Base-by-base conservation (phyloP, 1,284 basidiomycete genomes). In the Ceratobasidium sp. region DNA sequence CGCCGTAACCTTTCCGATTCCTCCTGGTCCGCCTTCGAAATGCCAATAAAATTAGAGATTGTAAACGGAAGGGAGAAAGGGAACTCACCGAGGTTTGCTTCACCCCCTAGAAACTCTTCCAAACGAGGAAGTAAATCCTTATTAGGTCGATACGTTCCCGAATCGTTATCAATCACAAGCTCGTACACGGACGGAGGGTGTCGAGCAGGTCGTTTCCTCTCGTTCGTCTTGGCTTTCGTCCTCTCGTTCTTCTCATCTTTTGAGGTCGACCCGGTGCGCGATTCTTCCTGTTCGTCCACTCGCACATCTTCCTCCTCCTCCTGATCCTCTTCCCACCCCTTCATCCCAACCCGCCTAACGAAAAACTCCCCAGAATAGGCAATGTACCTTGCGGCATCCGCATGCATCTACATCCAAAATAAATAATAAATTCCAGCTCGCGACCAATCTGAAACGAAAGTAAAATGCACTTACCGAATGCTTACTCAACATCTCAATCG, bases 111-210 rank as follows among this genome's bases (percentile, higher is more conserved):
- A 78, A 81, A 87, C 54, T 80, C 77, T 53, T 82, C 79, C 31
- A 87, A 79, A 0, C 81, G 73, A 7, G 86, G 84, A 14, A 87
- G 79, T 27, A 86, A 80, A 31, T 84, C 80, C 47, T 80, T 81
- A 63, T 82, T 79, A 1, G 86, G 86, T n/a, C 85, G 82, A 79
- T 87, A 87, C 6, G 86, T 87, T 6, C 86, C 86, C 56, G 82
- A 84, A 79, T 86, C 85, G 77, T 87, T 87, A 81, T 87, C 86
- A 77, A 87, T 86, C 56, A 87, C 81, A 41, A 87, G 83, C 81
- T 87, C 86, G 80, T 86, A 87, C 17, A 78, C 76, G 7, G 80
- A 77, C 1, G 84, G 85, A 75, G 65, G 65, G 19, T 67, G 33
- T 77, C 75, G 4, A 4, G 36, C 36, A 4, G 36, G 36, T 41